Percentiles rank a stretch among this genome's conserved stretches.
Conservation (phyloP, 768 basidiomycete genomes). For the Ramaria sp. region DNA sequence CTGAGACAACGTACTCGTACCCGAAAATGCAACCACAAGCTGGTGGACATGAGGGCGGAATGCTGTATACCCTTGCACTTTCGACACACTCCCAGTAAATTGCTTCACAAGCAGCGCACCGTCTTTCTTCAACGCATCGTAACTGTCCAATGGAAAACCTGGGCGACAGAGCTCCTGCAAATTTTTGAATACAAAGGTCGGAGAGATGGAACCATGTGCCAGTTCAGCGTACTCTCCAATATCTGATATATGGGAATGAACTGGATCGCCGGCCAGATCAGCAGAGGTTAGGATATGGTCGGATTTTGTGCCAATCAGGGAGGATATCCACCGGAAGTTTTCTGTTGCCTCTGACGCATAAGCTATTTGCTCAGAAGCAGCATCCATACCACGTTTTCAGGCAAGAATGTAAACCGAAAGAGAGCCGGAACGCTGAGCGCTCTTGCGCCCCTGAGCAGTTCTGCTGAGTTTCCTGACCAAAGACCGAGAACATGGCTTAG, state of each 20-base stretch:
- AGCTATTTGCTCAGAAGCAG: not conserved
- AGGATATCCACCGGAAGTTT: constrained; percentile 47
- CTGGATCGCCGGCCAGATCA: constrained; percentile 28
- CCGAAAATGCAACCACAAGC: constrained; percentile 41
- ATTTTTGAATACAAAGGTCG: constrained; percentile 33
- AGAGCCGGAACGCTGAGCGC: no score
- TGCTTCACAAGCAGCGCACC: constrained; percentile 22
- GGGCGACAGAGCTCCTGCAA: constrained; percentile 26
- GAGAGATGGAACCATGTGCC: constrained; percentile 32
- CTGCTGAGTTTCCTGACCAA: no score
- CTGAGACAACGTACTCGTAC: constrained; percentile 33
- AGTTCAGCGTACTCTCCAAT: constrained; percentile 47
- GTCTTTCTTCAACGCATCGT: constrained; percentile 19
- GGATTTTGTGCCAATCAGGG: constrained; percentile 36
- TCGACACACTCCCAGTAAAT: constrained; percentile 31
- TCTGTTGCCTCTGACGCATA: constrained; percentile 40
- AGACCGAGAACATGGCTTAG: no score
- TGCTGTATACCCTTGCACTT: constrained; percentile 36
- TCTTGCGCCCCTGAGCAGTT: no score
- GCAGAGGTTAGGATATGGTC: constrained; percentile 27
- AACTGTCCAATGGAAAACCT: constrained; percentile 41
- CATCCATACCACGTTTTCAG: not conserved
- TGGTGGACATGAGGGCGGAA: constrained; percentile 34
- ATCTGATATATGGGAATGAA: constrained; percentile 32
- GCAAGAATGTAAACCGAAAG: no score